These are phyloP conservation scores for Pleurotus cornucopiae DNA, from an alignment of 768 basidiomycete genomes.

Conservation along the genomic window DNA sequence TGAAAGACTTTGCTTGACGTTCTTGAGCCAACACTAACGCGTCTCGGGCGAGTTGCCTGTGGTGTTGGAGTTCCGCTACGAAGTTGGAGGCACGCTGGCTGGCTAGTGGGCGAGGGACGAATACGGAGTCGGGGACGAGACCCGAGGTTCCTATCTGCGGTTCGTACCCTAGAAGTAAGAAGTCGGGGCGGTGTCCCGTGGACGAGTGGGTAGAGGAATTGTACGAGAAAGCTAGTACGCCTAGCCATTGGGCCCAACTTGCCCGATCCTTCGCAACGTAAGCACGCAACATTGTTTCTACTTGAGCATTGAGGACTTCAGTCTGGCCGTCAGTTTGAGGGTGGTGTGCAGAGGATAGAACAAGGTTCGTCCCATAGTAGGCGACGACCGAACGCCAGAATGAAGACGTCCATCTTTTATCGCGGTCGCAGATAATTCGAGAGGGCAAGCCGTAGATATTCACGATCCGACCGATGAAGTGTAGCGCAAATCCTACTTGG, in stretches of 20 bases:
- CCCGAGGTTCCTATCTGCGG: conserved; percentile 12
- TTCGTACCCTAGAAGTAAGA: conserved; percentile 22
- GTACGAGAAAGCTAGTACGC: conserved; percentile 23
- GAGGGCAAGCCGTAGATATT: conserved; percentile 17
- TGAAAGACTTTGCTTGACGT: no score
- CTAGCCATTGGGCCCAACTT: conserved; percentile 22
- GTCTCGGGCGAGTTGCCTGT: no score
- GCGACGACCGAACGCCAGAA: conserved; percentile 22
- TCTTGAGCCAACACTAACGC: no score
- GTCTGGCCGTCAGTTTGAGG: conserved; percentile 34
- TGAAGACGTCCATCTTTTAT: conserved; percentile 11
- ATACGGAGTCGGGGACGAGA: conserved; percentile 2
- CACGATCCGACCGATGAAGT: conserved; percentile 16
- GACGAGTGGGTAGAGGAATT: conserved; percentile 22
- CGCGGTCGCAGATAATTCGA: conserved; percentile 12
- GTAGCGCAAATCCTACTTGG: conserved; percentile 16
- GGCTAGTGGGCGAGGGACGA: conserved; percentile 4
- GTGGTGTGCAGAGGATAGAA: conserved; percentile 27
- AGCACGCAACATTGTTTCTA: conserved; percentile 24
- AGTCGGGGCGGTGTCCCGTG: conserved; percentile 21
- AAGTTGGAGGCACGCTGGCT: no score
- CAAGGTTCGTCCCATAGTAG: conserved; percentile 12
- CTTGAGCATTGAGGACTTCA: conserved; percentile 21
- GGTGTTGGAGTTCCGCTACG: no score
- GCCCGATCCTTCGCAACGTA: conserved; percentile 20